Percentiles rank a stretch among this genome's conserved stretches.
Evolutionary conservation across 2,329 filamentous ascomycete genomes (phyloP).

Genomic region (Fusarium sp.): DNA sequence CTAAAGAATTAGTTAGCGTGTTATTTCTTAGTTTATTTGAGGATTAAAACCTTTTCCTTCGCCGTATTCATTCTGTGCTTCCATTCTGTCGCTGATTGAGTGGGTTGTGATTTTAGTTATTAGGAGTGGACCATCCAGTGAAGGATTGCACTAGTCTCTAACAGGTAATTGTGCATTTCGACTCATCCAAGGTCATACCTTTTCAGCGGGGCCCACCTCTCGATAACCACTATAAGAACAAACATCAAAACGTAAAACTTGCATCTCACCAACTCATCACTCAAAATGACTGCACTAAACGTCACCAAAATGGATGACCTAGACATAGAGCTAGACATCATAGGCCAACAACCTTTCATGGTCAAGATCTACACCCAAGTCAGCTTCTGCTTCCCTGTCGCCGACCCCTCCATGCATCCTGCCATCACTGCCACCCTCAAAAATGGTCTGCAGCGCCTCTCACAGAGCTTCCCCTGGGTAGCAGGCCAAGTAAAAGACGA

Average conservation of each 20-base stretch:
- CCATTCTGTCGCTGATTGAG: not conserved
- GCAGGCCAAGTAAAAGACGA: conserved; percentile 53
- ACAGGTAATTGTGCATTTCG: not conserved
- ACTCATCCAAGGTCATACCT: conserved; percentile 3
- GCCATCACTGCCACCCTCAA: conserved; percentile 46
- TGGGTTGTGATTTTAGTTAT: fast-evolving
- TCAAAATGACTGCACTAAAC: conserved; percentile 3
- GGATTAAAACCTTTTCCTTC: not conserved
- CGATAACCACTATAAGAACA: not conserved
- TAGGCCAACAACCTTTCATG: conserved; percentile 54
- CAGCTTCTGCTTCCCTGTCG: conserved; percentile 51
- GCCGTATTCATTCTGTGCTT: not conserved
- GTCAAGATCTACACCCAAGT: conserved; percentile 58
- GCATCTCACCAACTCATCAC: not conserved
- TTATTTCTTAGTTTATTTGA: not conserved
- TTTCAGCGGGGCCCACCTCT: not conserved
- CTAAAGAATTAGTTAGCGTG: not conserved
- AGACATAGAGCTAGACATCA: conserved; percentile 50
- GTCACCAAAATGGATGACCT: not conserved
- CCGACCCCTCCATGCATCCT: conserved; percentile 32
- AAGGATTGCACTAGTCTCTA: not conserved
- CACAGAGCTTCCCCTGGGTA: conserved; percentile 56
- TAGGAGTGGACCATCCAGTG: fast-evolving
- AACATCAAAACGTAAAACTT: not conserved
- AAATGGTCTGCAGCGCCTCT: conserved; percentile 51